phyloP scores from a whole-genome alignment of 2,329 filamentous ascomycete genomes.

The Microsporum ferrugineum region DNA sequence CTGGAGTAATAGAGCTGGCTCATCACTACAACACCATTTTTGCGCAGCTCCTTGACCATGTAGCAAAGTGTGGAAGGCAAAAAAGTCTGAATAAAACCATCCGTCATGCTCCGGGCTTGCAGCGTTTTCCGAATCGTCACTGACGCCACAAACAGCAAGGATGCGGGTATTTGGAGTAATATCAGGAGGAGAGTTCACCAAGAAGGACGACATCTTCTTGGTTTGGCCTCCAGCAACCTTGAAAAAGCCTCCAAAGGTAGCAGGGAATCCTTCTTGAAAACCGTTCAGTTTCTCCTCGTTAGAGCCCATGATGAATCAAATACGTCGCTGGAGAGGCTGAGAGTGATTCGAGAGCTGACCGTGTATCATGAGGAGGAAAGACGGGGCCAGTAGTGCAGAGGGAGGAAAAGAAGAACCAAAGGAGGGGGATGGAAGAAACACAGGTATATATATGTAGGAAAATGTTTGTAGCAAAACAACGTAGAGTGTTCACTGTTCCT shows the following conservation, averaged over 20 bases:
- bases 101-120: constrained; percentile 5
- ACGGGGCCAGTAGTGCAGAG: no score
- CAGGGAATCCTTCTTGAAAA: neutral
- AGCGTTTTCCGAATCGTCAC: neutral
- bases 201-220: neutral
- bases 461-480: no score
- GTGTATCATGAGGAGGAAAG: no score
- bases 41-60: constrained; percentile 6
- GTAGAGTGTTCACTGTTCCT: no score
- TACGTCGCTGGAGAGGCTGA: no score
- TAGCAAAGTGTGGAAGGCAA: constrained; percentile 11
- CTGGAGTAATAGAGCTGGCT: constrained; percentile 6
- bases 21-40: constrained; percentile 8
- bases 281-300: neutral
- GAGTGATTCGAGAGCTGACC: no score
- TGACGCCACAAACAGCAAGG: constrained; percentile 9
- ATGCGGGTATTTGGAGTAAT: constrained; percentile 3
- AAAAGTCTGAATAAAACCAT: constrained; percentile 13
- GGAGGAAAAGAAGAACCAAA: no score
- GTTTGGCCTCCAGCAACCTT: neutral
- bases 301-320: no score
- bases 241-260: neutral
- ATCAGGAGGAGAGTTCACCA: constrained; percentile 3
- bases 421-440: no score
- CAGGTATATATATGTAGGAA: no score